Percentiles rank a stretch among this genome's conserved stretches.
These are phyloP conservation scores for Cladophialophora bantiana DNA, from an alignment of 2,329 filamentous ascomycete species.

Conservation along the genomic window DNA sequence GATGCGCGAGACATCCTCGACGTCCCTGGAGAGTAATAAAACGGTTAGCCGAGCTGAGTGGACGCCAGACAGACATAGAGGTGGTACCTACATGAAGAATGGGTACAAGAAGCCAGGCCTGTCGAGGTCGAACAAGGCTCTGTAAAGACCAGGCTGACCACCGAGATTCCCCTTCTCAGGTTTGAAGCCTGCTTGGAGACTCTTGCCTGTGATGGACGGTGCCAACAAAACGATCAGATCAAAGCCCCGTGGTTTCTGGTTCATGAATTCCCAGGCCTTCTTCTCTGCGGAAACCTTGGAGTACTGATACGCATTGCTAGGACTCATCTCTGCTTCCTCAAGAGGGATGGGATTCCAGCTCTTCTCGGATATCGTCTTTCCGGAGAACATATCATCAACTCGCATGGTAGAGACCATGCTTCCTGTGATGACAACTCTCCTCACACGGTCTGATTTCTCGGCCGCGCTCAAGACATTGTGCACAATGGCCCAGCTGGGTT, in stretches of 20 bases:
- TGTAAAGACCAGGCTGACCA: slow-evolving; percentile 23
- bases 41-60: not conserved
- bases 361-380: slow-evolving; percentile 4
- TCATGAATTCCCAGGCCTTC: slow-evolving; percentile 25
- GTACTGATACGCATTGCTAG: slow-evolving; percentile 23
- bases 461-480: slow-evolving; percentile 22
- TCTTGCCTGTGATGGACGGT: slow-evolving; percentile 22
- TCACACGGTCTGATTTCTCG: slow-evolving; percentile 8
- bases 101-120: slow-evolving; percentile 23
- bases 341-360: slow-evolving; percentile 22
- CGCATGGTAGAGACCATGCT: slow-evolving; percentile 20
- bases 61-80: not conserved
- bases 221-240: slow-evolving; percentile 22
- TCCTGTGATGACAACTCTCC: slow-evolving; percentile 23
- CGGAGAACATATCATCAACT: slow-evolving; percentile 12
- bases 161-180: slow-evolving; percentile 17
- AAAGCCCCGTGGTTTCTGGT: slow-evolving; percentile 6
- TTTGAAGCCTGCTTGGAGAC: slow-evolving; percentile 17
- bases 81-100: slow-evolving; percentile 18
- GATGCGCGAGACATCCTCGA: slow-evolving; percentile 21
- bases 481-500: slow-evolving; percentile 22
- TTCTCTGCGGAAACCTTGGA: slow-evolving; percentile 23
- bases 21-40: slow-evolving; percentile 16
- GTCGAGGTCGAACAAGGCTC: slow-evolving; percentile 20
- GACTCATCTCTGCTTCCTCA: slow-evolving; percentile 18